A percentile compares a stretch with the other conserved stretches of the same genome.
Evolutionary conservation across 306 rosid species (phyloP).

Genomic region (Dalbergia cultrata): DNA sequence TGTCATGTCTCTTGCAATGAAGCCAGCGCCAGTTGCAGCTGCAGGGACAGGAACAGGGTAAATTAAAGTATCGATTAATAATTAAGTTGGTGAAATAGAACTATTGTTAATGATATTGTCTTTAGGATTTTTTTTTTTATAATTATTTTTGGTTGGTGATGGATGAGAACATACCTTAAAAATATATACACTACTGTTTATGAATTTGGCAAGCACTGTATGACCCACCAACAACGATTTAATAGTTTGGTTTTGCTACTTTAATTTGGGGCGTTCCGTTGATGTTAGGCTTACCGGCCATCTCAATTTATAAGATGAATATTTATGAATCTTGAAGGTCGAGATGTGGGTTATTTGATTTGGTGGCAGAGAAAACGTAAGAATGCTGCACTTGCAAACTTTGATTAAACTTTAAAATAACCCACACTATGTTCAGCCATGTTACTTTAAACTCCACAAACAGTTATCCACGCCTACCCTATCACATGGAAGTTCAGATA

Average conservation of each 20-base stretch:
- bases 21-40: slow-evolving; percentile 87
- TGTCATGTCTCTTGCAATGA: slow-evolving; percentile 84
- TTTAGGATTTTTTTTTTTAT: neutral
- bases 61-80: neutral
- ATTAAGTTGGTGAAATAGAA: slow-evolving; percentile 16
- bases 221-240: slow-evolving; percentile 50
- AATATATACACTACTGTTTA: neutral
- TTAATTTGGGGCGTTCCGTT: slow-evolving; percentile 20
- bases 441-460: neutral
- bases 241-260: slow-evolving; percentile 8
- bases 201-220: slow-evolving; percentile 12
- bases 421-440: neutral
- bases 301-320: neutral
- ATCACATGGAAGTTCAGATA: slow-evolving; percentile 4
- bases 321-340: neutral
- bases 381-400: neutral
- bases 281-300: neutral
- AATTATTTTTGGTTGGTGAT: neutral
- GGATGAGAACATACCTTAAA: neutral
- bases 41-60: slow-evolving; percentile 11
- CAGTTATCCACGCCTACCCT: slow-evolving; percentile 4
- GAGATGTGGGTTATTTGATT: neutral
- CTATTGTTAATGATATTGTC: neutral
- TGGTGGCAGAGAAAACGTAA: neutral
- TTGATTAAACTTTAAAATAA: neutral